Evolutionary conservation across 139 green algal genomes (phyloP), one percentile per base, ranked within the genome.

Genomic region (Monoraphidium neglectum): DNA sequence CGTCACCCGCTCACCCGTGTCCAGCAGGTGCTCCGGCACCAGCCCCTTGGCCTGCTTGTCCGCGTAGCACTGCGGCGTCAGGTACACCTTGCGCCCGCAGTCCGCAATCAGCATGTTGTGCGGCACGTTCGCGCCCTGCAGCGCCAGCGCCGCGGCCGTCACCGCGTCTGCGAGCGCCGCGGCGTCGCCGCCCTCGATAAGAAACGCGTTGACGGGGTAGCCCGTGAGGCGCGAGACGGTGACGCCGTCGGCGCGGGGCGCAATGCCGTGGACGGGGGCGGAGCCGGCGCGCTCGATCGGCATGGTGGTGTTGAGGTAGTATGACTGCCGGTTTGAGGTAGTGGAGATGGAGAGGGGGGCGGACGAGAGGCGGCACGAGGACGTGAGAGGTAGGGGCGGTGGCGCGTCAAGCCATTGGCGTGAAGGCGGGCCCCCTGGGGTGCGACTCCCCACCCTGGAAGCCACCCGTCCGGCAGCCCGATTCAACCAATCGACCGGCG

Each of bases 21-120:
- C 82, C 35, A 90, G 59, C 70, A 92, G 63, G 37, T 83, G 63
- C 38, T 90, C 85, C 0, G 89, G 85, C 8, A 97, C 83, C 53
- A 87, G 63, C 1, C 90, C 88, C 1, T 60, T 66, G 0, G 95
- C 96, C 83, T 98, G 94, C 53, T 84, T 78, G 83, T 92, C 88
- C 2, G 93, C 93, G 82, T 95, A 98, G 76, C 84, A 83, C 80
- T 91, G 84, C 38, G 64, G 59, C 15, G 35, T 94, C 0, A 99
- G 76, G 81, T 99, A 99, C 1, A 98, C 88, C 16, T 94, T 80
- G 24, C 79, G 76, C 40, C 97, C 97, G 38, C 84, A 83, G 77
- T 99, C 97, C 10, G 83, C 85, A 30, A 99, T 91, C 65, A 99
- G 86, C n/a, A 99, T 47, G 86, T 99, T 99, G 92, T 97, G 96